Evolutionary conservation across 257 asterid species (phyloP), one percentile per base, ranked within the genome.

Genomic region (Primulina eburnea): DNA sequence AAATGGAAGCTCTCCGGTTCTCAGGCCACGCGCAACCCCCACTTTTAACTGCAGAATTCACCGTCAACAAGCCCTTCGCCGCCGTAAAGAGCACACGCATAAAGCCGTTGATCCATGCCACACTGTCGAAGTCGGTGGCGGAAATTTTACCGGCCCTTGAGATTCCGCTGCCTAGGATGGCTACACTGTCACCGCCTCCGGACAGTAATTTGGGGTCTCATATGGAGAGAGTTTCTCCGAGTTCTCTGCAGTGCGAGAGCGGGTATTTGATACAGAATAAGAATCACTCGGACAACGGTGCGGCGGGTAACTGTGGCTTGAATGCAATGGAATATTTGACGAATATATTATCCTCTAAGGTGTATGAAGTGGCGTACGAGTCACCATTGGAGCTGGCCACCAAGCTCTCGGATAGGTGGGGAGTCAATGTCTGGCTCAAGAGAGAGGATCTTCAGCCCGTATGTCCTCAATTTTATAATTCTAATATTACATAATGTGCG

Each of bases 371-470:
- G 73, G 95, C 96, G 43, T 62, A 76, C 33, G 96, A 89, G 68
- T 72, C 97, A 14, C 95, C 93, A 8, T 75, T 90, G 83, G 90
- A 90, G 83, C 85, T 79, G 38, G 97, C 97, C 17, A 57, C 88
- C 16, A 88, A 88, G 77, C 89, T 90, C 4, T 85, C 97, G 0
- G 77, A 76, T 70, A 81, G 89, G 80, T 73, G 88, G 81, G 96
- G 87, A 37, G 87, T 76, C 69, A 87, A 87, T 69, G 62, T 85
- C 70, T 90, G 95, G 95, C 92, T 90, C 67, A 90, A 90, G 82
- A 83, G 97, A 65, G 96, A 90, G 78, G 97, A 90, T 84, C 82
- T 90, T 37, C 97, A 87, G 78, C 90, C 97, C 20, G 97, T 90
- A 87, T 5, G 82, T 47, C 12, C 29, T 2, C 33, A 11, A 17